These are phyloP conservation scores for Tylopilus felleus DNA, from an alignment of 768 basidiomycete species.

Conservation along the genomic window DNA sequence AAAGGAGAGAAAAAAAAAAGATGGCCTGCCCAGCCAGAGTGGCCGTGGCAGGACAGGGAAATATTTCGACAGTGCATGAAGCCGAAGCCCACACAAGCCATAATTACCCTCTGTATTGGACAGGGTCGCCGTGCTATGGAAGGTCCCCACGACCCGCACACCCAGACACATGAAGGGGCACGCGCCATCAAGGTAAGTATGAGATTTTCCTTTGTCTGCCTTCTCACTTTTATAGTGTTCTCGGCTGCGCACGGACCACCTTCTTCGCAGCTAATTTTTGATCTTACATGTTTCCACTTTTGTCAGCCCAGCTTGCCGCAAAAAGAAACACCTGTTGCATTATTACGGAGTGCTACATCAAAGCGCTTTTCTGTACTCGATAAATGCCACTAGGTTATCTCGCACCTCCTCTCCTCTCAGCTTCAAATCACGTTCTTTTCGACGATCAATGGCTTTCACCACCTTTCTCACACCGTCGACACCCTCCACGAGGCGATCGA, in stretches of 20 bases:
- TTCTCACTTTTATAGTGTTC: constrained; percentile 30
- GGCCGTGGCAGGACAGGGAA: constrained; percentile 63
- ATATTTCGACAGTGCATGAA: constrained; percentile 75
- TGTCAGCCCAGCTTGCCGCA: too few species aligned
- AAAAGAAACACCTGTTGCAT: too few species aligned
- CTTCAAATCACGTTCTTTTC: constrained; percentile 61
- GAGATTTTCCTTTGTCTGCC: constrained; percentile 11
- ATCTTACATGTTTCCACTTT: background rate
- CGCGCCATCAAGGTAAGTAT: constrained; percentile 34
- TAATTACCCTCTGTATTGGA: constrained; percentile 55
- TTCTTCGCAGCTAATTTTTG: background rate
- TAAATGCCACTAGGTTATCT: constrained; percentile 73
- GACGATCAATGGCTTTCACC: constrained; percentile 62
- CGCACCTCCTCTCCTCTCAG: constrained; percentile 71
- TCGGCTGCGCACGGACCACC: constrained; percentile 29
- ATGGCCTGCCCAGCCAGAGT: constrained; percentile 49
- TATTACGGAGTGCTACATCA: too few species aligned
- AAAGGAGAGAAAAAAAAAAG: constrained; percentile 36
- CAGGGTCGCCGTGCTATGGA: constrained; percentile 74
- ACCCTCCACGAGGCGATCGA: constrained; percentile 52
- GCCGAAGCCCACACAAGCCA: constrained; percentile 65
- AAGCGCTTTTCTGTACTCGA: constrained; percentile 60
- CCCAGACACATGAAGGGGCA: constrained; percentile 27
- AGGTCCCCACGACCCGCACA: constrained; percentile 49
- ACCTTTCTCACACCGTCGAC: constrained; percentile 61